Evolutionary conservation across 2,329 filamentous ascomycete genomes (phyloP).

Genomic region (Tolypocladium capitatum): DNA sequence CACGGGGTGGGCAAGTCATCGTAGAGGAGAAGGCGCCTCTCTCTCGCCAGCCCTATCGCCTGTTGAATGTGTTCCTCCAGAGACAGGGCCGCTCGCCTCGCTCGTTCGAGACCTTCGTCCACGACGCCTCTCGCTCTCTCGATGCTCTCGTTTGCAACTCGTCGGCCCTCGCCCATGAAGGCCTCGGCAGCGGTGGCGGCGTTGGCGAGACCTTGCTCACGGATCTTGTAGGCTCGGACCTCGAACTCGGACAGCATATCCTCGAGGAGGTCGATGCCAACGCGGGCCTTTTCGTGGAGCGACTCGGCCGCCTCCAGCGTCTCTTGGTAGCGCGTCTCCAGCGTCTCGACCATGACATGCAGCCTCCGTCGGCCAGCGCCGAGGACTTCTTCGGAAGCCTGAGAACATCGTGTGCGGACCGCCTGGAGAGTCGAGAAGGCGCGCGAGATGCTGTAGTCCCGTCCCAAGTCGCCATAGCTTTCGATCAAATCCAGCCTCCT

Average conservation of each 20-base stretch:
- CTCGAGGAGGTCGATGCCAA: constrained; percentile 78
- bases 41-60: constrained; percentile 60
- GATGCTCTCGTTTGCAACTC: constrained; percentile 68
- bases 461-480: constrained; percentile 67
- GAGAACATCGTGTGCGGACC: constrained; percentile 76
- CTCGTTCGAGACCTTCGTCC: constrained; percentile 69
- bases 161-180: constrained; percentile 64
- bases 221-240: constrained; percentile 62
- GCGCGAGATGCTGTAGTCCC: constrained; percentile 72
- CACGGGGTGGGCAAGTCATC: constrained; percentile 84
- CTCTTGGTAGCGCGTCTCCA: constrained; percentile 79
- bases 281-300: constrained; percentile 79
- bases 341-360: constrained; percentile 80
- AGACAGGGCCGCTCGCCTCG: constrained; percentile 67
- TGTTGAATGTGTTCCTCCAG: constrained; percentile 75
- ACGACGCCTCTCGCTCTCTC: constrained; percentile 62
- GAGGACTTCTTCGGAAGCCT: constrained; percentile 80
- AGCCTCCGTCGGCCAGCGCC: constrained; percentile 74
- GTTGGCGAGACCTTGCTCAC: constrained; percentile 58
- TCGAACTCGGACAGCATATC: constrained; percentile 78
- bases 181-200: constrained; percentile 54
- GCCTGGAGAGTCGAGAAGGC: constrained; percentile 78
- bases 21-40: constrained; percentile 75
- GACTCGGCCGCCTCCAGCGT: constrained; percentile 74
- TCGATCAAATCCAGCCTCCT: constrained; percentile 79